Evolutionary conservation across 2,329 filamentous ascomycete genomes (phyloP), one percentile per base, ranked within the genome.

Genomic region (Alternaria triticimaculans): DNA sequence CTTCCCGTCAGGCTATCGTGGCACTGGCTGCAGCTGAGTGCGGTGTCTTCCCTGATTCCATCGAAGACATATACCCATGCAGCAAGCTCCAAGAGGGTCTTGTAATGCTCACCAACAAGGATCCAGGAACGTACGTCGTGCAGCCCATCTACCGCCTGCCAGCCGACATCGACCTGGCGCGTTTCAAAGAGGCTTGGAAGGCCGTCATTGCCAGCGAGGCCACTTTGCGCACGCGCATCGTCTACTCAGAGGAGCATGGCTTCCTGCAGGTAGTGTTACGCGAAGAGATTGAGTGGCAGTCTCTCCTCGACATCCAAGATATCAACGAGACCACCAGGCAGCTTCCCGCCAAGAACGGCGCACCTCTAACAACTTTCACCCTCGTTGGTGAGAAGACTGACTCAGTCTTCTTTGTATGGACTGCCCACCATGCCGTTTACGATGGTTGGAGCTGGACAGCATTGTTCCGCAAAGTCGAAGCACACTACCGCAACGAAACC

Each of bases 101-200:
- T 14, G 72, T 78, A 20, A 72, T 72, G 33, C 66, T 78, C 20
- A 77, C 75, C 1, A 75, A 67, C 14, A 76, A 72, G 28, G 73
- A 78, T 28, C 75, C 74, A 1, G 76, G 76, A 10, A 71, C 74
- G 6, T 78, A 78, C 58, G 76, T 78, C 2, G 75, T 76, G 5
- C 71, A 78, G 30, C 82, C 82, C 9, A 76, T 82, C 0, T 84
- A 83, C 67, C 76, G 77, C 18, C 58, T 78, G 11, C 76, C 76
- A 15, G n/a, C 66, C 4, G 62, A 73, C n/a, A 70, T 72, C 10
- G 68, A 78, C 51, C 43, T 77, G 7, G 30, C 64, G 6, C 69
- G 69, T 5, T 84, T 86, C 73, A 81, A 82, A 61, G 61, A 76
- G 11, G 80, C 84, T 2, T 87, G 84, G 84, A 78, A 84, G 55